Percentiles rank a stretch among this genome's conserved stretches.
Evolutionary conservation across 306 rosid species (phyloP).

Genomic region (Oemleria cerasiformis): DNA sequence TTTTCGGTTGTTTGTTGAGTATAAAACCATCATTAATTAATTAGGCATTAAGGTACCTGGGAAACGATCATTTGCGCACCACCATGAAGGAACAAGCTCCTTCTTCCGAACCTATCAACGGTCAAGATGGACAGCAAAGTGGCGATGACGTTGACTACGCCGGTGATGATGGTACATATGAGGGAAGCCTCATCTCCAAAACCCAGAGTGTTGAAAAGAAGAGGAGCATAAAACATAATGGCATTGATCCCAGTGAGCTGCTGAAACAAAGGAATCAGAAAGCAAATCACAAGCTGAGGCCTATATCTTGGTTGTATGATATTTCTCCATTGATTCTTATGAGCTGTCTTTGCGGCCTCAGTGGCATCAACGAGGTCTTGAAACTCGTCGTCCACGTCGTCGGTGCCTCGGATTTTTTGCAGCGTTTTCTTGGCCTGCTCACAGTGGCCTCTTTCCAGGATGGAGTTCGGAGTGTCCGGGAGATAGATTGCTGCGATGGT

Average conservation of each 20-base stretch:
- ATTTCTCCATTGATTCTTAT: slow-evolving; percentile 5
- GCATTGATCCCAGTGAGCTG: neutral
- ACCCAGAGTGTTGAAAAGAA: slow-evolving; percentile 3
- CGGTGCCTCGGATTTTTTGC: too few species aligned
- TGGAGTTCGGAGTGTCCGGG: too few species aligned
- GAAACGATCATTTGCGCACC: neutral
- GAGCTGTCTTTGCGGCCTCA: too few species aligned
- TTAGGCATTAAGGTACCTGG: slow-evolving; percentile 1
- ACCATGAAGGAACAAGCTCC: neutral
- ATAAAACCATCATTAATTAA: too few species aligned
- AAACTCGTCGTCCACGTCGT: too few species aligned
- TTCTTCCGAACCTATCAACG: neutral
- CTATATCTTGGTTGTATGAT: neutral
- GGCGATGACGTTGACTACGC: neutral
- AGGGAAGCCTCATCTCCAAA: slow-evolving; percentile 5
- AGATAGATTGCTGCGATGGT: too few species aligned
- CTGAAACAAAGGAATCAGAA: neutral
- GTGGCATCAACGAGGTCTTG: too few species aligned
- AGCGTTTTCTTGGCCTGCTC: too few species aligned
- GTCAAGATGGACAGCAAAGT: neutral
- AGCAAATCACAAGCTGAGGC: neutral
- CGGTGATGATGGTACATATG: neutral
- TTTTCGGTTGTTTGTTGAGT: too few species aligned
- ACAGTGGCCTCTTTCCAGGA: too few species aligned
- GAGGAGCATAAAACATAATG: slow-evolving; percentile 1